A percentile compares a stretch with the other conserved stretches of the same genome.
Conservation (phyloP, 2,329 filamentous ascomycete genomes). For the Ciborinia camelliae region DNA sequence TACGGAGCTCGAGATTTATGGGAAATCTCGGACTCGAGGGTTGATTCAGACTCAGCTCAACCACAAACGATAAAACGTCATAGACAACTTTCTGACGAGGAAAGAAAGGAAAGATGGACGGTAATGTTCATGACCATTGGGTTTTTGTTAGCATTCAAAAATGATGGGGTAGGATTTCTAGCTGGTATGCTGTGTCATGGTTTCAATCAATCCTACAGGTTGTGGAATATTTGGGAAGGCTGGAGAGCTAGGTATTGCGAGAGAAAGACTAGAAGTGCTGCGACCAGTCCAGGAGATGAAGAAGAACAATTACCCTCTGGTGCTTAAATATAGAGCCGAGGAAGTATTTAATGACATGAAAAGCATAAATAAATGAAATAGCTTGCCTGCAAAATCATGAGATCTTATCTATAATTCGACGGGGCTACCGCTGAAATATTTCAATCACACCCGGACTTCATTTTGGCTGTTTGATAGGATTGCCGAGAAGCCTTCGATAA, state of each 20-base stretch:
- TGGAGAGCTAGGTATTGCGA: conserved; percentile 17
- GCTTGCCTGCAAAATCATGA: neutral
- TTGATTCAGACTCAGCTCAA: conserved; percentile 33
- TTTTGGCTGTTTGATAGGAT: neutral
- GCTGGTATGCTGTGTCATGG: conserved; percentile 78
- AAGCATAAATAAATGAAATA: neutral
- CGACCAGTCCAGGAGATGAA: conserved; percentile 17
- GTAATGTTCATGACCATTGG: conserved; percentile 89
- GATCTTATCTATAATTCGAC: neutral
- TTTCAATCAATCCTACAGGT: conserved; percentile 47
- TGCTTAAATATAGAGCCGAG: neutral
- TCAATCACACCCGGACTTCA: neutral
- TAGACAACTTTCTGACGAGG: conserved; percentile 58
- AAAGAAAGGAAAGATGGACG: conserved; percentile 74
- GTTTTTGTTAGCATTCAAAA: conserved; percentile 78
- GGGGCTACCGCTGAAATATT: neutral
- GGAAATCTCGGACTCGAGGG: conserved; percentile 48
- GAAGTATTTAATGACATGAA: neutral
- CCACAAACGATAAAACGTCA: conserved; percentile 41
- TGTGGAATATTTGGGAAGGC: conserved; percentile 23
- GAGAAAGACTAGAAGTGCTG: conserved; percentile 17
- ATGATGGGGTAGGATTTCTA: conserved; percentile 83
- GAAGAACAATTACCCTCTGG: conserved; percentile 19
- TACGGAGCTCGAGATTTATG: conserved; percentile 61
- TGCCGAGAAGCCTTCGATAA: neutral